Evolutionary conservation across 805 yeast species (phyloP), one percentile per base, ranked within the genome.

Genomic region (Candida tammaniensis): DNA sequence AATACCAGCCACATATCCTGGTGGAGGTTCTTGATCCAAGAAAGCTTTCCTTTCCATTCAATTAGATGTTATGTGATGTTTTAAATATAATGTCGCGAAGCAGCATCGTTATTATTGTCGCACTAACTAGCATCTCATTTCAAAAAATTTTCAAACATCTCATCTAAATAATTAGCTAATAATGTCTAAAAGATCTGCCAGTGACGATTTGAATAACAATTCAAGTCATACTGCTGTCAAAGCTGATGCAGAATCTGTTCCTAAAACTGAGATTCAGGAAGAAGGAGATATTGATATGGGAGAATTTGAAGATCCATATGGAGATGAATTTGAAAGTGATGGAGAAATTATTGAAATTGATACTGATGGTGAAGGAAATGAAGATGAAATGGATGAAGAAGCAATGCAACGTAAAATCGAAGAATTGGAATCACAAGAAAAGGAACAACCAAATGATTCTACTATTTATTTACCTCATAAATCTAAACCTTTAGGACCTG

Each of bases 311-410:
- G 93, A 84, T 53, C 80, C 85, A 26, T 82, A 80, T 48, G 95
- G 95, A 41, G 96, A 86, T 54, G 96, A 89, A 52, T 87, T 81
- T 47, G 96, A 87, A 50, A 85, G 91, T 64, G 95, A 86, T 49
- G 95, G 86, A 35, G 95, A 84, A 55, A 84, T 86, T 40, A 83
- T 86, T 27, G 94, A 86, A 52, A 68, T 85, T 8, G 95, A 85
- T 48, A 64, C 72, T 6, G 69, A 53, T 16, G 56, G 50, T n/a
- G 63, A 57, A 17, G 64, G 54, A 11, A 64, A 54, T 13, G 55
- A 49, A 17, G 83, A 74, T 17, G 35, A 33, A 12, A 22, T 31
- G 21, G 43, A 35, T 25, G 61, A 51, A 31, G 59, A 45, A 15
- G 33, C 41, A 18, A 49, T 55, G 32, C 34, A 43, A 51, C 58